Conservation (phyloP, 139 green algal genomes). For the Diplosphaera chodatii region DNA sequence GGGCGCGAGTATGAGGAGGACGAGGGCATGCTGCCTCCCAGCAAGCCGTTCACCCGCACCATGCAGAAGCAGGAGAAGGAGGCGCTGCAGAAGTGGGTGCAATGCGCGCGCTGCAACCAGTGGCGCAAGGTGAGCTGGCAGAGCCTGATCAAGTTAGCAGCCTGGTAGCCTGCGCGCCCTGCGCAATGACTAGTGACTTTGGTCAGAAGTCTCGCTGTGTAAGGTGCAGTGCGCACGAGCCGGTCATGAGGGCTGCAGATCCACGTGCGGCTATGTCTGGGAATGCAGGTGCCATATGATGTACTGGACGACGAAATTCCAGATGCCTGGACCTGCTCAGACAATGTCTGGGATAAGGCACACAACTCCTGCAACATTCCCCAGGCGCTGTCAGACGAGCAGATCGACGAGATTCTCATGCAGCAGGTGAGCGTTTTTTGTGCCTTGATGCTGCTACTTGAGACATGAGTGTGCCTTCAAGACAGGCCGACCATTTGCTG, state of each 20-base stretch:
- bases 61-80: not conserved
- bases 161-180: no score
- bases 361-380: conserved; percentile 51
- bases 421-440: conserved; percentile 33
- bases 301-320: conserved; percentile 61
- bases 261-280: no score
- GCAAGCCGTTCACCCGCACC: conserved; percentile 7
- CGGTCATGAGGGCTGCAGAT: no score
- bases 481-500: no score
- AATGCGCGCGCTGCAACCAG: conserved; percentile 70
- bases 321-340: conserved; percentile 67
- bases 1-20: not conserved
- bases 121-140: conserved; percentile 68
- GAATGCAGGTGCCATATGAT: conserved; percentile 54
- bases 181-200: no score
- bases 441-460: no score
- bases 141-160: no score
- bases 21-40: conserved; percentile 8
- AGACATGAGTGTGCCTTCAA: no score
- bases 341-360: conserved; percentile 65
- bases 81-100: conserved; percentile 78
- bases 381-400: conserved; percentile 58
- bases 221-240: no score
- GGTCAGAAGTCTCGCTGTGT: no score
- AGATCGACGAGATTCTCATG: conserved; percentile 64